Evolutionary conservation across 2,329 filamentous ascomycete species (phyloP).

Genomic region (Paradendryphiella salina): DNA sequence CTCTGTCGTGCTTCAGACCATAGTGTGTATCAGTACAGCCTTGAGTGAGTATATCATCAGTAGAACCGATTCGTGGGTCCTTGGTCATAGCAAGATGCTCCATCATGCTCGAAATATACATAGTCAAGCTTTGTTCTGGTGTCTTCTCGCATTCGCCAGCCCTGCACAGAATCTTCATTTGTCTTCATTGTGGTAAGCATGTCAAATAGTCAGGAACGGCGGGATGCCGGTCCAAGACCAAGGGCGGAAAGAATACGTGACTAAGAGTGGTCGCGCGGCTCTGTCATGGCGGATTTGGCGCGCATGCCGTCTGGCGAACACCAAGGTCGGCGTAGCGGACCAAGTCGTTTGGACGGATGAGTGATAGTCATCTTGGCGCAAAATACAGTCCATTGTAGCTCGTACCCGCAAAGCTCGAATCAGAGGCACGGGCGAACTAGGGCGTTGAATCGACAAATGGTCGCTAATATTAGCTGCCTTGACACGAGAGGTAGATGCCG

Average conservation of each 20-base stretch:
- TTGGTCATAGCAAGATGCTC: not conserved
- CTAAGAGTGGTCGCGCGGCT: slow-evolving; percentile 16
- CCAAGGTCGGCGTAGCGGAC: slow-evolving; percentile 8
- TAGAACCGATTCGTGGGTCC: not conserved
- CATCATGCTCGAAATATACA: slow-evolving; percentile 18
- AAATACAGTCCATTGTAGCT: slow-evolving; percentile 9
- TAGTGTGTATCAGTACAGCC: not conserved
- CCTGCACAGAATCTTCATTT: slow-evolving; percentile 16
- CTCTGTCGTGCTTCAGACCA: slow-evolving; percentile 7
- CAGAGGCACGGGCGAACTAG: slow-evolving; percentile 25
- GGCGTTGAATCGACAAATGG: slow-evolving; percentile 17
- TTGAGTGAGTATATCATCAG: not conserved
- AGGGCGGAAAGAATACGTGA: slow-evolving; percentile 17
- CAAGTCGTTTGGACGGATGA: slow-evolving; percentile 5
- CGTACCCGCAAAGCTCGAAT: slow-evolving; percentile 19
- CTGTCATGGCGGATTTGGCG: slow-evolving; percentile 11
- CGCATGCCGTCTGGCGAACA: slow-evolving; percentile 15
- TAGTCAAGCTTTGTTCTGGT: slow-evolving; percentile 9
- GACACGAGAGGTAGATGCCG: slow-evolving; percentile 30
- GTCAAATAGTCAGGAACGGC: slow-evolving; percentile 24
- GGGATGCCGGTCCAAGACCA: slow-evolving; percentile 17
- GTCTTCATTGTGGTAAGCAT: slow-evolving; percentile 37
- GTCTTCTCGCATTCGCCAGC: slow-evolving; percentile 12
- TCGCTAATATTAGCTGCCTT: slow-evolving; percentile 42
- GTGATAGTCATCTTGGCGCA: slow-evolving; percentile 18